A percentile compares a stretch with the other conserved stretches of the same genome.
Conservation (phyloP, 768 basidiomycete species). For the Sporobolomyces phaffii region DNA sequence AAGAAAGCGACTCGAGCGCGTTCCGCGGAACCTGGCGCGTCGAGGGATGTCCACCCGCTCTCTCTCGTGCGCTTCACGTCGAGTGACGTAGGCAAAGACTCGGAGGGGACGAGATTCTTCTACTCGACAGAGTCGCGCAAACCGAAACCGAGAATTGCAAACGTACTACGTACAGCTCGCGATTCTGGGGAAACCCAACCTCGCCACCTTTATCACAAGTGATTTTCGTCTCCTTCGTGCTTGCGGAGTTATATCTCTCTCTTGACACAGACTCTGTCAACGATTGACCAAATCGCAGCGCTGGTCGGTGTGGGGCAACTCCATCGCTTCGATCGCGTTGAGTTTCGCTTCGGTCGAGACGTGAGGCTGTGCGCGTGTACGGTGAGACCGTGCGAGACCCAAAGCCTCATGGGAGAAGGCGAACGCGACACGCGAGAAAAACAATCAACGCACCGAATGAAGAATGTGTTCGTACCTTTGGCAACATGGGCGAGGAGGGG, state of each 20-base stretch:
- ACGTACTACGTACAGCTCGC: too few relatives aligned
- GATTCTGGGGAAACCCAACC: too few relatives aligned
- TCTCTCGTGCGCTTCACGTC: too few relatives aligned
- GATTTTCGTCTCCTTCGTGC: too few relatives aligned
- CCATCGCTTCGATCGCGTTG: slow-evolving; percentile 7
- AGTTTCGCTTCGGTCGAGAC: background rate
- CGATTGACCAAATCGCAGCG: slow-evolving; percentile 2
- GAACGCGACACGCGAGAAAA: background rate
- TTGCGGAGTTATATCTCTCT: too few relatives aligned
- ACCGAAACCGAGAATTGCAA: too few relatives aligned
- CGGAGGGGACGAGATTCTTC: too few relatives aligned
- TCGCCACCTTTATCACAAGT: too few relatives aligned
- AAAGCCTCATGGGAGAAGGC: background rate
- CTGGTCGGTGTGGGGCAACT: slow-evolving; percentile 8
- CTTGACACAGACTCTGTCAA: too few relatives aligned
- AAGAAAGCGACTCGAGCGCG: too few relatives aligned
- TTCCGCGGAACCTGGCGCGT: background rate
- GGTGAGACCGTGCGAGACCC: background rate
- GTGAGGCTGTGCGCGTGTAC: background rate
- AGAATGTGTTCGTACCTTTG: slow-evolving; percentile 6
- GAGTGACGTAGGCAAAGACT: too few relatives aligned
- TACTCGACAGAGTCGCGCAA: too few relatives aligned
- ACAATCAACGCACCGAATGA: background rate
- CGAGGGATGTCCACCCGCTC: background rate
- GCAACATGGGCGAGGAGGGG: background rate